Base-by-base conservation (phyloP, 2,329 filamentous ascomycete genomes). In the Arachnopeziza araneosa region DNA sequence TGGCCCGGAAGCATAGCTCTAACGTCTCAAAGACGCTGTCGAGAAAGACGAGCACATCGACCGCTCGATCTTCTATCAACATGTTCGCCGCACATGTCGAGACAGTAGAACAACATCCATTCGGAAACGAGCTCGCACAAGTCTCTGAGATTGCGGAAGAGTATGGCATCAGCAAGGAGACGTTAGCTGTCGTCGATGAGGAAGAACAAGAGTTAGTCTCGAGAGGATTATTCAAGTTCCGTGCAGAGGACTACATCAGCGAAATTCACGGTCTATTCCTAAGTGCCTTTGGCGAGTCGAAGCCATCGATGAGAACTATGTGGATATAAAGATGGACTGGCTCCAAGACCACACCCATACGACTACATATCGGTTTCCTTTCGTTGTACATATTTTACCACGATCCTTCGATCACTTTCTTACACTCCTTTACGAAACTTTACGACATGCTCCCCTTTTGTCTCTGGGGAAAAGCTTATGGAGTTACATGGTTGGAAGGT, bases 91-190 rank as follows among this genome's bases (percentile, higher is more conserved):
- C 64, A 12, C 61, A 65, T 65, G 14, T 71, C 70, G 53, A 68
- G 60, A 54, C 61, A 7, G 24, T 62, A 6, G 64, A 63, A 67
- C 44, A 52, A 14, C 62, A 76, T 73, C 93, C 93, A 0, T 98
- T 98, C 69, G 91, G 91, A 57, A 87, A 88, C 55, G 95, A 99
- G 75, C 79, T 98, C 57, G 91, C 91, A 59, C 89, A 98, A 75
- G 90, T 98, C 24, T 91, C 92, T 57, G 95, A 98, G 75, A 83
- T 97, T 19, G 93, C 89, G 0, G 95, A 98, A 76, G 93, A 97
- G 75, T 93, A 91, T 67, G 85, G 86, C 50, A 80, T 85, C 30
- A 65, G 61, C 54, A 81, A 82, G 64, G 80, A 84, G 48, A 76
- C 66, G 21, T 72, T 80, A 63, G 80, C 81, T n/a, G 78, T 85